Conservation (phyloP, 352 stramenopile genomes). For the Saprolegnia parasitica region DNA sequence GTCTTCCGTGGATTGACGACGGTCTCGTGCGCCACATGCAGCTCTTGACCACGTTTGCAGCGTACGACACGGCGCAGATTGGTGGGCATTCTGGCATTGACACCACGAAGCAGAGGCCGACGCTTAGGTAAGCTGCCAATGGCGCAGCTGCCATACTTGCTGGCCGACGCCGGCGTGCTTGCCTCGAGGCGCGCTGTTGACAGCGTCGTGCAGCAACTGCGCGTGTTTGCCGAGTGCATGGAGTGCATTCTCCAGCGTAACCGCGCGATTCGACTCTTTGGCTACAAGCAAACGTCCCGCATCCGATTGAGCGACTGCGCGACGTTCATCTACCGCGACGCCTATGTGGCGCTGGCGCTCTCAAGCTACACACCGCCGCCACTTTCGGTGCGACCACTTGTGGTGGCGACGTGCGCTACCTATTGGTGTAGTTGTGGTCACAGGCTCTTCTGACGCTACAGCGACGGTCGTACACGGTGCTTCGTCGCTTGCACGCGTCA, state of each 20-base stretch:
- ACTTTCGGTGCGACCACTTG: constrained; percentile 36
- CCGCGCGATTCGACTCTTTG: constrained; percentile 55
- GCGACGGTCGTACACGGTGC: constrained; percentile 37
- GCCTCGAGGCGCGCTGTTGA: constrained; percentile 38
- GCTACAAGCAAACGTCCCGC: constrained; percentile 51
- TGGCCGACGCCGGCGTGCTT: constrained; percentile 40
- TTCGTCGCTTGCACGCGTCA: constrained; percentile 36
- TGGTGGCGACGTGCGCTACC: not conserved
- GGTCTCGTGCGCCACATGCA: constrained; percentile 34
- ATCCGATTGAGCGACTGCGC: not conserved
- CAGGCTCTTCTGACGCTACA: constrained; percentile 36
- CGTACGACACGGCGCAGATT: constrained; percentile 43
- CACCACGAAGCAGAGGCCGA: no score
- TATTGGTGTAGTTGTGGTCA: constrained; percentile 40
- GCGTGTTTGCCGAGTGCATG: constrained; percentile 41
- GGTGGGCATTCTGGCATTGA: not conserved
- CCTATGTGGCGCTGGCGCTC: constrained; percentile 39
- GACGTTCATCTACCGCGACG: constrained; percentile 17
- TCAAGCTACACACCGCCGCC: constrained; percentile 41
- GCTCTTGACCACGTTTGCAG: constrained; percentile 39
- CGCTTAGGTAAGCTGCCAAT: constrained; percentile 32
- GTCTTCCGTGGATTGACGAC: constrained; percentile 41
- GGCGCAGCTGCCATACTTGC: constrained; percentile 45
- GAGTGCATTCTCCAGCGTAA: constrained; percentile 43
- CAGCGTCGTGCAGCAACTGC: constrained; percentile 39